Base-by-base conservation (phyloP, 345 rosid species). In the Pistacia vera region DNA sequence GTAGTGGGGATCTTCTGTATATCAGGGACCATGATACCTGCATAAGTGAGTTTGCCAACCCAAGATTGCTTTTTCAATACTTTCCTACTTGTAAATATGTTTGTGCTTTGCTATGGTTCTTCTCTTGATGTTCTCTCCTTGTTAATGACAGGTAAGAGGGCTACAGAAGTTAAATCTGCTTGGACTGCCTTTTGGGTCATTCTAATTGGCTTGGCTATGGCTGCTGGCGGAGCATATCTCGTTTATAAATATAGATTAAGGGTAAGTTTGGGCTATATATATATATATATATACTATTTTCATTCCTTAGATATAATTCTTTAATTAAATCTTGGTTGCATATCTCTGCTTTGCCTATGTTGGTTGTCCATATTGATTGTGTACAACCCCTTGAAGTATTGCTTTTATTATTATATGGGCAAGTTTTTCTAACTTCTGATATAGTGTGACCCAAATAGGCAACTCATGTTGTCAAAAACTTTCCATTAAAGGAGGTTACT, bases 141-240 rank as follows among this genome's bases (percentile, higher is more conserved):
- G 49, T 52, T 62, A 62, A 66, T 80, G 44, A 58, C 87, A 94
- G 98, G 94, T 83, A 94, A 94, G 91, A 85, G 77, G 0, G 88
- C 87, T 74, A 75, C 79, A 36, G 90, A 91, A 85, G 96, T 81
- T 70, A 91, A 72, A 82, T 95, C 99, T 71, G 92, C 97, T 8
- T 95, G 98, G 99, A 80, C 93, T 64, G 99, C 96, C 17, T 86
- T 95, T 74, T 93, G 98, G 98, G 86, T 95, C 83, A 93, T 93
- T 35, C 75, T 89, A 77, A 81, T 95, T 46, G 96, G 94, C 81
- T 77, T 95, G 85, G 92, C 85, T 28, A 84, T 95, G 88, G 93
- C 91, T 73, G 96, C 81, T 76, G 92, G 83, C 64, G 99, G 99
- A 5, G 98, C 89, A 2, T 95, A 93, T 86, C 91, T 95, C 17